Evolutionary conservation across 1,284 basidiomycete species (phyloP), one percentile per base, ranked within the genome.

Genomic region (Cryptococcus sp.): DNA sequence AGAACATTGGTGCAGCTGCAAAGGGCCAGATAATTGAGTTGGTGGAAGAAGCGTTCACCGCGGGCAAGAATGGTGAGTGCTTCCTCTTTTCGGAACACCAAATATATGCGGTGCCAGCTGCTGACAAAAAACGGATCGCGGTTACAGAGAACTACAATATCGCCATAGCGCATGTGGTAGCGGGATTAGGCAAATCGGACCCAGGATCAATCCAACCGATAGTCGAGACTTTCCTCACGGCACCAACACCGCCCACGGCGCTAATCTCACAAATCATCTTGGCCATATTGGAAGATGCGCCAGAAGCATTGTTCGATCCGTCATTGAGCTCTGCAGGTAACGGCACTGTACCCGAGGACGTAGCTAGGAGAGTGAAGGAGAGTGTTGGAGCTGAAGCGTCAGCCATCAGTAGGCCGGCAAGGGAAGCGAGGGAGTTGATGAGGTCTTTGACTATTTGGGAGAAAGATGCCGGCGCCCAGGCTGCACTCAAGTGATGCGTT

Each of bases 381-480:
- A 87, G 86, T 68, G 83, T 86, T 3, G 51, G 43, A 5, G 38
- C 48, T 38, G 46, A 37, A 4, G 46, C 48, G 26, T 46, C 52
- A 3, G 81, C 83, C n/a, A 86, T 94, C 50, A 83, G 89, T 17
- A 82, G 92, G 48, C 91, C 91, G 0, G 89, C 91, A 13, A 81
- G 93, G 49, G 92, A 96, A 70, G 87, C 91, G 4, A 83, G 86
- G 64, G 93, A 96, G 52, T 64, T 89, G 44, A 75, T 97, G 50
- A 87, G 81, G 67, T 77, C 72, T 41, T 62, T 64, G 45, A 60
- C 54, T 13, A 13, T 34, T 34, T 34, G 29, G 29, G 65, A 64
- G 52, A 66, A 69, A 34, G 78, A 80, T 59, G 54, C 62, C 16
- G 57, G 54, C 34, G 68, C 76, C 26, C 74, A 74, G 61, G 70